phyloP scores from a whole-genome alignment of 805 yeast genomes.

The Suhomyces xylopsoci region DNA sequence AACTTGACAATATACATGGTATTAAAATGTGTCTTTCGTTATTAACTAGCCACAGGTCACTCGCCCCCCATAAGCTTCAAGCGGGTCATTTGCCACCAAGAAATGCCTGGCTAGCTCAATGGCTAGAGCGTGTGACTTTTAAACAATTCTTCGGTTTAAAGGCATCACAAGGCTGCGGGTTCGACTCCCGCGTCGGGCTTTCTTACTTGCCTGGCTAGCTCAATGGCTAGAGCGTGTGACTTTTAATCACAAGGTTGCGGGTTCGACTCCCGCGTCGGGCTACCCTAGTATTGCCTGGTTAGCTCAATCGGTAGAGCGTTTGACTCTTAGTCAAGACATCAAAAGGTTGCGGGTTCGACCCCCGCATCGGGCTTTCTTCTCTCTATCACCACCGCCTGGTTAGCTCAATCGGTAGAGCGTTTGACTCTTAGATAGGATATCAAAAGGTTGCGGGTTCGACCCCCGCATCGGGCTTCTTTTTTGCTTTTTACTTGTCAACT shows the following conservation, averaged over 20 bases:
- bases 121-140: constrained; percentile 8
- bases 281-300: constrained; percentile 6
- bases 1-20: too few relatives aligned
- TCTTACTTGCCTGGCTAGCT: background rate
- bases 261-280: constrained; percentile 9
- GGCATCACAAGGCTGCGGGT: constrained; percentile 6
- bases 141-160: background rate
- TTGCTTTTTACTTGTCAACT: background rate
- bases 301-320: constrained; percentile 15
- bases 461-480: constrained; percentile 1
- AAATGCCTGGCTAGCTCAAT: background rate
- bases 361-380: background rate
- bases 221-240: constrained; percentile 8
- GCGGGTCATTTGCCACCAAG: background rate
- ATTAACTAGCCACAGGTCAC: too few relatives aligned
- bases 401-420: constrained; percentile 5
- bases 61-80: too few relatives aligned
- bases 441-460: constrained; percentile 1
- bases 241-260: constrained; percentile 8
- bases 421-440: background rate
- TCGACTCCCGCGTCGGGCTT: constrained; percentile 9
- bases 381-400: background rate
- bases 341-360: background rate
- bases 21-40: too few relatives aligned
- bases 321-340: constrained; percentile 5